Evolutionary conservation across 1,139 yeast species (phyloP), one percentile per base, ranked within the genome.

Genomic region (Sugiyamaella sp.): DNA sequence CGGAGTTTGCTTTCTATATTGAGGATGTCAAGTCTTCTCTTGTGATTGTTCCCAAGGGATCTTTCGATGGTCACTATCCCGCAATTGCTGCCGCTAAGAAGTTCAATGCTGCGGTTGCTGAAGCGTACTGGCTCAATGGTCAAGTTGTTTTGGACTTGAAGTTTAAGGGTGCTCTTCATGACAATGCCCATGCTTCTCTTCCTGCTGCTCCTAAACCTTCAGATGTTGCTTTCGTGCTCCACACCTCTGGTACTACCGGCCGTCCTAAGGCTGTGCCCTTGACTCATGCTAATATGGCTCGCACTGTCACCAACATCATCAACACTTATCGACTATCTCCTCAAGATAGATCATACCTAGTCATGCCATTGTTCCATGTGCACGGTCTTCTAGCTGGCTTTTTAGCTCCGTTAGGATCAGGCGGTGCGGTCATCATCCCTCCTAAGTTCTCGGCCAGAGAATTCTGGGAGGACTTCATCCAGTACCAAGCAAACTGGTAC

Each of bases 341-440:
- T 0, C 54, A 62, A 6, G 89, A 84, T 64, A 66, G 77, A 20
- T 74, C 85, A 2, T 82, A 82, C 62, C 70, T 84, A 38, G 88
- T 84, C 33, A 84, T 84, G 89, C 89, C 89, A 1, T 70, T 84
- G 40, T 84, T 84, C 75, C 89, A 84, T 63, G 89, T 84, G 32
- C 89, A 84, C 64, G 89, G 89, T 0, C 71, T 84, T 46, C 76
- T 83, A 56, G 84, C 85, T 53, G 86, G 85, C 0, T 69, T 83
- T 25, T 63, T 84, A 46, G 80, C 85, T 1, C 81, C 88, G 0
- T 71, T 84, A 48, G 76, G 79, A 19, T 74, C 84, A 0, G 82
- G 82, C n/a, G 87, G 88, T 29, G 66, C 81, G 0, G 84, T 76
- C 1, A 76, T 84, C 16, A 73, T 84, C 21, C 86, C 89, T 20